phyloP scores from a whole-genome alignment of 2,329 filamentous ascomycete genomes.

The Fusarium pseudonygamai region DNA sequence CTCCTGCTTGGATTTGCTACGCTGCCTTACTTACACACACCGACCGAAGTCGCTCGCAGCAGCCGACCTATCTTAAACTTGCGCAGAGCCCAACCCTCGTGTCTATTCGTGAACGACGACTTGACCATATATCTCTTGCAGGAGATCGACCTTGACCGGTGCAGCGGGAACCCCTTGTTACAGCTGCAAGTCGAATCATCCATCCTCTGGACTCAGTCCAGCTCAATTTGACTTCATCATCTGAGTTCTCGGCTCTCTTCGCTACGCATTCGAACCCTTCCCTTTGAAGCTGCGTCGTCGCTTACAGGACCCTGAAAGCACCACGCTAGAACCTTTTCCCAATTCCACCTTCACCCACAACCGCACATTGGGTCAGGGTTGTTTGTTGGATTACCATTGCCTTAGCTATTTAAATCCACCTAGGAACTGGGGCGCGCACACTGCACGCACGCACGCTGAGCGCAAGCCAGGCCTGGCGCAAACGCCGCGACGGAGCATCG shows the following conservation, averaged over 20 bases:
- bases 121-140: constrained; percentile 30
- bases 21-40: constrained; percentile 33
- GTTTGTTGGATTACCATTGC: constrained; percentile 32
- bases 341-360: constrained; percentile 44
- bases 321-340: constrained; percentile 37
- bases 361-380: constrained; percentile 31
- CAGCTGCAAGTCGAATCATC: constrained; percentile 15
- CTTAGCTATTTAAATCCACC: constrained; percentile 39
- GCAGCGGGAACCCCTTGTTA: constrained; percentile 29
- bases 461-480: constrained; percentile 37
- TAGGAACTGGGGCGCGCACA: constrained; percentile 36
- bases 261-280: neutral
- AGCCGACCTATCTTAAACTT: constrained; percentile 27
- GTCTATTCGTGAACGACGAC: constrained; percentile 20
- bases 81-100: constrained; percentile 11
- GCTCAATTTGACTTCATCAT: constrained; percentile 3
- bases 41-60: constrained; percentile 23
- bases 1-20: constrained; percentile 5
- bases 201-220: constrained; percentile 4
- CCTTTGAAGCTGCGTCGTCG: neutral
- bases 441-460: constrained; percentile 16
- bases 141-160: constrained; percentile 39
- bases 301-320: constrained; percentile 27
- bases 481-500: constrained; percentile 44
- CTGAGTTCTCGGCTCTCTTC: constrained; percentile 14